Evolutionary conservation across 2,329 filamentous ascomycete species (phyloP).

Genomic region (Talaromyces marneffei): DNA sequence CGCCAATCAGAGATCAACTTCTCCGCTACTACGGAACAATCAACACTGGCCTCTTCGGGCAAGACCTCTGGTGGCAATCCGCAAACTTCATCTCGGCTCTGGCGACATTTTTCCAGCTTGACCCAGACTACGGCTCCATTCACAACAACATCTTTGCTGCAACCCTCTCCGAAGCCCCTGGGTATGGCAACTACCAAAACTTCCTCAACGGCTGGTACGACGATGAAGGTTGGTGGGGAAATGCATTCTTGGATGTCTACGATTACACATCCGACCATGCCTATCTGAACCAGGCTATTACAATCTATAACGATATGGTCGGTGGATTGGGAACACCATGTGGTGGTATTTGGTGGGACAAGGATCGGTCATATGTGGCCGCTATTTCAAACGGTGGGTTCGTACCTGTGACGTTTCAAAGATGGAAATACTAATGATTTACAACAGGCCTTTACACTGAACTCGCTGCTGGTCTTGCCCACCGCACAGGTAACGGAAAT

Average conservation of each 20-base stretch:
- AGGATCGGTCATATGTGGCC: constrained; percentile 5
- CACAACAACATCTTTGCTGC: constrained; percentile 9
- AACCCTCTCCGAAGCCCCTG: constrained; percentile 6
- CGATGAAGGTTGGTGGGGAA: constrained; percentile 14
- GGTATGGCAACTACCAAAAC: constrained; percentile 11
- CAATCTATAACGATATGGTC: constrained; percentile 10
- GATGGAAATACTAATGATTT: neutral
- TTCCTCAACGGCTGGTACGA: constrained; percentile 12
- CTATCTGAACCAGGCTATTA: constrained; percentile 10
- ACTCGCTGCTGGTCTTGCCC: constrained; percentile 9
- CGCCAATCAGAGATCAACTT: constrained; percentile 5
- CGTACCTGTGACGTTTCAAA: neutral
- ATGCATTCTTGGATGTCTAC: constrained; percentile 14
- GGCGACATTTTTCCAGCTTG: constrained; percentile 9
- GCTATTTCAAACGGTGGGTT: constrained; percentile 11
- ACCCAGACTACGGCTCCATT: constrained; percentile 8
- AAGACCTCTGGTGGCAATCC: constrained; percentile 14
- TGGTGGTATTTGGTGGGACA: constrained; percentile 14
- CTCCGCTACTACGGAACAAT: constrained; percentile 7
- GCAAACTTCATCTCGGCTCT: constrained; percentile 13
- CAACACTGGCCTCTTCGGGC: constrained; percentile 6
- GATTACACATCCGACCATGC: constrained; percentile 5
- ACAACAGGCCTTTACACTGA: constrained; percentile 10
- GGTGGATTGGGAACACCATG: constrained; percentile 11
- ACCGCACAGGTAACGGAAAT: neutral